Base-by-base conservation (phyloP, 805 yeast genomes). In the Wickerhamomyces canadensis region DNA sequence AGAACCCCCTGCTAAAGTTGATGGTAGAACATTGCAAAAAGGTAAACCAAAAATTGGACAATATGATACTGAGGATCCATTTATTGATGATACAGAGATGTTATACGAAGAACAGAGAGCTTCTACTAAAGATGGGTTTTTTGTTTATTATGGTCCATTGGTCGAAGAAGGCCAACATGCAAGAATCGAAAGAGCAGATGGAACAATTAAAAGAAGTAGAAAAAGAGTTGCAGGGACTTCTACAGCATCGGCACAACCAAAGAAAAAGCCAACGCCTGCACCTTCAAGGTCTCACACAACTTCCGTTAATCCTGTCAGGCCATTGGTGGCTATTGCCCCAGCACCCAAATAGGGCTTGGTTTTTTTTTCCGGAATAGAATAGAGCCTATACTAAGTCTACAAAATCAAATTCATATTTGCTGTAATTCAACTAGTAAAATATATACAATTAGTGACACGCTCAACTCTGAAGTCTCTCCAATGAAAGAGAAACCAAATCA, bases 81-180 rank as follows among this genome's bases (percentile, higher is more conserved):
- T 93, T 54, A 93, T 93, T 41, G 99, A 93, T 62, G 98, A 93
- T 61, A 75, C 86, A 13, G 99, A 93, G 61, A 65, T 88, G 49
- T 74, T 78, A 40, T 84, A 93, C 84, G 98, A 93, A 61, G 96
- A 89, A 58, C 94, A 84, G 52, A 79, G 95, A 8, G 89, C 91
- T 3, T 79, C 91, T 1, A 88, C 96, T 1, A 84, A 84, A 47
- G 98, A 93, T 54, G 98, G 98, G 2, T 93, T 89, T 57, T 93
- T 91, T 49, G 96, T 93, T 0, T 93, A 80, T 60, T 85, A 88
- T 67, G 99, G 99, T 0, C 94, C 95, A 3, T 64, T 91, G 42
- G 78, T 82, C 21, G 89, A 82, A 33, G 79, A 75, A 34, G 70
- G 69, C 13, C 67, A 68, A 34, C 59, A 63, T 28, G 70, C 74